phyloP scores from a whole-genome alignment of 306 rosid species.

The Inga oerstediana region DNA sequence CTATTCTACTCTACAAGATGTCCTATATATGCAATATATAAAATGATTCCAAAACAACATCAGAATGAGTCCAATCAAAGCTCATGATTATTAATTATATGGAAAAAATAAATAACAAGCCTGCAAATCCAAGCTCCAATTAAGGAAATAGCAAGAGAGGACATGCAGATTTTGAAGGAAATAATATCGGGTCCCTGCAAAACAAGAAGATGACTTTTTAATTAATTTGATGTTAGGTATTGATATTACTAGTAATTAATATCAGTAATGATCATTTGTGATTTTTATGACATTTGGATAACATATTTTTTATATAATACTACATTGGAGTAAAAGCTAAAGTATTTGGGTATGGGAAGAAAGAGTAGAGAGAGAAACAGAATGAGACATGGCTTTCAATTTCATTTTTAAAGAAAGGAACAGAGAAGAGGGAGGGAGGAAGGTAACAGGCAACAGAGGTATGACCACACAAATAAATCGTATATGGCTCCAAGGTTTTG shows the following conservation, averaged over 20 bases:
- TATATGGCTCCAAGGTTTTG: not conserved
- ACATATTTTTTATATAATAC: no score
- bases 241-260: not conserved
- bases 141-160: no score
- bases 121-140: no score
- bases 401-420: constrained; percentile 1
- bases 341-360: not conserved
- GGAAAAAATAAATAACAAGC: no score
- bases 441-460: not conserved
- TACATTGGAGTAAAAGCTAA: not conserved
- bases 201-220: not conserved
- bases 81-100: no score
- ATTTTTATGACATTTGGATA: not conserved
- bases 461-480: not conserved
- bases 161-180: no score
- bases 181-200: no score
- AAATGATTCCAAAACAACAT: no score
- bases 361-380: not conserved
- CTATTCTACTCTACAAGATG: no score
- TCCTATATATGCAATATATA: no score
- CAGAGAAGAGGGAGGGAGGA: not conserved
- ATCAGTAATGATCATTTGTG: not conserved
- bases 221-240: not conserved
- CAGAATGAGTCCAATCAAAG: no score
- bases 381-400: not conserved